Evolutionary conservation across 495 filamentous ascomycete genomes (phyloP).

Genomic region (Cercophora newfieldiana): DNA sequence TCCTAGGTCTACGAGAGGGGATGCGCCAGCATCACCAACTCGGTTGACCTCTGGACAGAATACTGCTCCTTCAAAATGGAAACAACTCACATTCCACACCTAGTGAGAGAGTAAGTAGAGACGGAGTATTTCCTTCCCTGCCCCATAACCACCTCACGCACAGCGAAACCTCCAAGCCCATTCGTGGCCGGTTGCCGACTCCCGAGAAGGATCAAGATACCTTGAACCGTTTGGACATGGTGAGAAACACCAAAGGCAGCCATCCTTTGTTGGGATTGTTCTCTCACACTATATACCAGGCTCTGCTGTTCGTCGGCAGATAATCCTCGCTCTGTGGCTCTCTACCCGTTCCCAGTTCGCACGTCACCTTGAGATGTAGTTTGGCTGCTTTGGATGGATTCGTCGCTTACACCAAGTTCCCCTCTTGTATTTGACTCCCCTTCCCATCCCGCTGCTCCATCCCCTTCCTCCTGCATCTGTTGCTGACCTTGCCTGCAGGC

Average conservation of each 20-base stretch:
- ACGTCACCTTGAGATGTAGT: constrained; percentile 43
- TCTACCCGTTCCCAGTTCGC: constrained; percentile 42
- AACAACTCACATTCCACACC: constrained; percentile 88
- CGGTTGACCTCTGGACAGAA: constrained; percentile 93
- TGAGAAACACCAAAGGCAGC: constrained; percentile 56
- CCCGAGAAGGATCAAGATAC: constrained; percentile 21
- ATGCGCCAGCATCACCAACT: constrained; percentile 87
- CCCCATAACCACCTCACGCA: constrained; percentile 50
- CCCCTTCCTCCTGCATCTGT: constrained; percentile 31
- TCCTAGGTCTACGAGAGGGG: constrained; percentile 89
- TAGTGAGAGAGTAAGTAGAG: constrained; percentile 99
- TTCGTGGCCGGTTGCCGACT: constrained; percentile 32
- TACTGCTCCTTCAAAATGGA: constrained; percentile 98
- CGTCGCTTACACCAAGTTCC: constrained; percentile 53
- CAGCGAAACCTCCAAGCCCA: constrained; percentile 36
- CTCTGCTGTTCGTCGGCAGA: constrained; percentile 49
- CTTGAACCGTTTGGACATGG: constrained; percentile 44
- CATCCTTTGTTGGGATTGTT: constrained; percentile 46
- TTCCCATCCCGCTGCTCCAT: constrained; percentile 43
- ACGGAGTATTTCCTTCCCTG: constrained; percentile 68
- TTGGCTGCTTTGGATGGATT: constrained; percentile 52
- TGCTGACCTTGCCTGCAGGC: constrained; percentile 65
- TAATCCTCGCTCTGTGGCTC: constrained; percentile 45
- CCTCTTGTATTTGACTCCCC: constrained; percentile 59
- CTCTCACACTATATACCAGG: constrained; percentile 62